Conservation (phyloP, 2,329 filamentous ascomycete species). For the Epichloe elymi region DNA sequence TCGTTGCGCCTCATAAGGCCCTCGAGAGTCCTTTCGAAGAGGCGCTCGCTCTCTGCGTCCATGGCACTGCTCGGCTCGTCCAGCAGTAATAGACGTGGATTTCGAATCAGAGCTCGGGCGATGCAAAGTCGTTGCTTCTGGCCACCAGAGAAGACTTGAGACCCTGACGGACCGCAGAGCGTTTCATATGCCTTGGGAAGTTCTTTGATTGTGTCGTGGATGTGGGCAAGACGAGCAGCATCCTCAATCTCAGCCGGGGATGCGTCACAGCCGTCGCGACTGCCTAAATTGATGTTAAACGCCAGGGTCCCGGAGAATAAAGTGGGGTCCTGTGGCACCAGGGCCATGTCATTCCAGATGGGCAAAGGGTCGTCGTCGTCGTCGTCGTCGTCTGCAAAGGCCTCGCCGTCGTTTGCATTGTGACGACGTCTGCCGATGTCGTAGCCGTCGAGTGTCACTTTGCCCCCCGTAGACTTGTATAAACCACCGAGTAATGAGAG, state of each 20-base stretch:
- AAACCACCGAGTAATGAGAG: slow-evolving; percentile 37
- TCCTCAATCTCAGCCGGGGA: slow-evolving; percentile 44
- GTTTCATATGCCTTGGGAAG: slow-evolving; percentile 46
- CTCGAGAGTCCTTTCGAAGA: slow-evolving; percentile 46
- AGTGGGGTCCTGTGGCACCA: slow-evolving; percentile 37
- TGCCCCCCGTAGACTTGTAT: slow-evolving; percentile 36
- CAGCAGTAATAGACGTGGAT: slow-evolving; percentile 51
- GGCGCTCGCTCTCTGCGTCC: slow-evolving; percentile 34
- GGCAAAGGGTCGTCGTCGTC: background rate
- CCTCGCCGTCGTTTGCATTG: slow-evolving; percentile 23
- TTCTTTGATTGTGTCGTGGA: slow-evolving; percentile 42
- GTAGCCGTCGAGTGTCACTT: slow-evolving; percentile 33
- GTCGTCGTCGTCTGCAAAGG: slow-evolving; percentile 23
- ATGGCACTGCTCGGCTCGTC: slow-evolving; percentile 40
- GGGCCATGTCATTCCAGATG: slow-evolving; percentile 21
- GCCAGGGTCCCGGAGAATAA: slow-evolving; percentile 36
- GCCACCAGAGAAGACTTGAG: slow-evolving; percentile 48
- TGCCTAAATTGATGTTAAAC: slow-evolving; percentile 36
- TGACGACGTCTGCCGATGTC: background rate
- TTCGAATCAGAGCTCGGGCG: slow-evolving; percentile 51
- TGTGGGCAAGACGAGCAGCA: slow-evolving; percentile 50
- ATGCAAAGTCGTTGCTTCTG: slow-evolving; percentile 59
- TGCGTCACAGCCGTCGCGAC: slow-evolving; percentile 34
- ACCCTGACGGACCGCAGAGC: slow-evolving; percentile 46
- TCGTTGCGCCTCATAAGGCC: slow-evolving; percentile 9